Evolutionary conservation across 2,329 filamentous ascomycete species (phyloP).

Genomic region (Sclerotinia glacialis): DNA sequence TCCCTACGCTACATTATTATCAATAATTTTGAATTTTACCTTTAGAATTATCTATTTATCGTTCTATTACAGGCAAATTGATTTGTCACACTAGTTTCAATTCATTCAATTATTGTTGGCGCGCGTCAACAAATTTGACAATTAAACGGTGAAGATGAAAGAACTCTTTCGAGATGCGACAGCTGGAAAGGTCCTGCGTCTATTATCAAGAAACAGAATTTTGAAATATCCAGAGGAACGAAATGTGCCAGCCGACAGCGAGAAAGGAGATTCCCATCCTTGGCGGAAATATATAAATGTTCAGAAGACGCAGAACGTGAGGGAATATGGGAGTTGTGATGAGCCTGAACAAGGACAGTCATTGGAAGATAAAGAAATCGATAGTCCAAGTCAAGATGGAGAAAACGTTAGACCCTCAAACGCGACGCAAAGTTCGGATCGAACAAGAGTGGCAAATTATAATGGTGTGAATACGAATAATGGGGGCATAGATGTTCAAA

Average conservation of each 20-base stretch:
- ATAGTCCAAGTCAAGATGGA: background rate
- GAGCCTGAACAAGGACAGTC: background rate
- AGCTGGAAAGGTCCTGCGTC: background rate
- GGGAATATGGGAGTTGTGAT: background rate
- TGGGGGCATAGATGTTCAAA: conserved; percentile 42
- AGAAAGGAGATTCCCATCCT: background rate
- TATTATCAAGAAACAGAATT: background rate
- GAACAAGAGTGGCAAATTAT: background rate
- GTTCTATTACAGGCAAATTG: background rate
- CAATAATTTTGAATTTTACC: background rate
- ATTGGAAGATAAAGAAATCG: background rate
- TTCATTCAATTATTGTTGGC: too few species aligned
- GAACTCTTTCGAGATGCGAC: conserved; percentile 15
- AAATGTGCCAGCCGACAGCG: background rate
- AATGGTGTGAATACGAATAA: conserved; percentile 42
- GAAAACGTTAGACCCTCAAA: background rate
- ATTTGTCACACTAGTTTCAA: background rate
- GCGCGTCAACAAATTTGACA: too few species aligned
- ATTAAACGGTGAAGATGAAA: background rate
- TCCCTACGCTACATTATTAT: too few species aligned
- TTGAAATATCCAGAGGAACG: conserved; percentile 6
- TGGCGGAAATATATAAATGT: conserved; percentile 8
- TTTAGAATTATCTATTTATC: background rate
- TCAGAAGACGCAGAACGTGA: background rate
- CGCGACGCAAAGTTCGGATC: background rate